These are phyloP conservation scores for Agrostemma githago DNA, from an alignment of 148 eudicot genomes.

Conservation along the genomic window DNA sequence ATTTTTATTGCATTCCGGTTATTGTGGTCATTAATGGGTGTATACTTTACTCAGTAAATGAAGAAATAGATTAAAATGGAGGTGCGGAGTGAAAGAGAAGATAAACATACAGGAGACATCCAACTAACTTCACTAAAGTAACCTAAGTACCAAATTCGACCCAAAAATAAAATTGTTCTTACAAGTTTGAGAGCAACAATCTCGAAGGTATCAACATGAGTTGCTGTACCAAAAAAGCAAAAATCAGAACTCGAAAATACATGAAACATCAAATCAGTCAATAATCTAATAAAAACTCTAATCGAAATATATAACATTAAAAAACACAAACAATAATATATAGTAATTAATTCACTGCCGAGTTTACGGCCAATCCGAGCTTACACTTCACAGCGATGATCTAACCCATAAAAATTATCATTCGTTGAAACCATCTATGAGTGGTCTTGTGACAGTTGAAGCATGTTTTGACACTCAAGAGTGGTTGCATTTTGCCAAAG, in stretches of 20 bases:
- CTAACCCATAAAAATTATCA: slow-evolving; percentile 59
- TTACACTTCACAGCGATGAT: slow-evolving; percentile 85
- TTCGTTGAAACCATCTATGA: background rate
- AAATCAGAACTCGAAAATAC: background rate
- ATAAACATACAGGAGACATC: too few species aligned
- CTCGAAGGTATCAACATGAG: slow-evolving; percentile 89
- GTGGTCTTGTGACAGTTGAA: too few species aligned
- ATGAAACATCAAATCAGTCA: background rate
- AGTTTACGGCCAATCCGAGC: slow-evolving; percentile 78
- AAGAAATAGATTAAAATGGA: too few species aligned
- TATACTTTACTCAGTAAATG: too few species aligned
- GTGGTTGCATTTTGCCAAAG: too few species aligned
- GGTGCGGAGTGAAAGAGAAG: too few species aligned
- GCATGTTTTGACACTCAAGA: too few species aligned
- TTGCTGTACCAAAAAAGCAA: slow-evolving; percentile 49
- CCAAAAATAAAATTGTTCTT: slow-evolving; percentile 27
- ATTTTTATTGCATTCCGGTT: too few species aligned
- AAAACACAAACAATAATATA: background rate
- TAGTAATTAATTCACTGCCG: slow-evolving; percentile 65
- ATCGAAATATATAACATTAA: background rate
- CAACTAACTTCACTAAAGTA: background rate
- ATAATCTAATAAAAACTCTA: background rate
- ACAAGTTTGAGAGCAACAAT: slow-evolving; percentile 98
- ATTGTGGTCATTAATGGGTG: too few species aligned
- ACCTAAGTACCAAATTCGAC: background rate